These are phyloP conservation scores for Ehretia macrophylla DNA, from an alignment of 257 asterid species.

Conservation along the genomic window DNA sequence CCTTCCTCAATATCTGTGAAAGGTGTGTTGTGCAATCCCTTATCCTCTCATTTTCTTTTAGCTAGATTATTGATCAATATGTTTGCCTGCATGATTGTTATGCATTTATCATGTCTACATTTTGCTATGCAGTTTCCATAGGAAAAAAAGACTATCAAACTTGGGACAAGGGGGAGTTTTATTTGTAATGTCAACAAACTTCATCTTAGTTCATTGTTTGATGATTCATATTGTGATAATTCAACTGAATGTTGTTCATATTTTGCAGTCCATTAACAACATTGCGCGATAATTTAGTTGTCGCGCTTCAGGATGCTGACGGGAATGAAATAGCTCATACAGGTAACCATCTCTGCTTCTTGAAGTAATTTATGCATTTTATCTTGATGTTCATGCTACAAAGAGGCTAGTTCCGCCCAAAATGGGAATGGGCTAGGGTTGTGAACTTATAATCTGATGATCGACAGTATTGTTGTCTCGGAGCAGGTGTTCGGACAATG, in stretches of 20 bases:
- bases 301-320: conserved; percentile 66
- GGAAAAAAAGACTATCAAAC: conserved; percentile 76
- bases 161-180: conserved; percentile 69
- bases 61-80: not conserved
- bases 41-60: not conserved
- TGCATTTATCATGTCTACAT: not conserved
- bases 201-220: conserved; percentile 10
- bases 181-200: conserved; percentile 59
- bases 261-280: conserved; percentile 74
- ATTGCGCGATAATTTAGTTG: conserved; percentile 61
- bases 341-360: conserved; percentile 35
- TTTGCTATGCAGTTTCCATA: conserved; percentile 60
- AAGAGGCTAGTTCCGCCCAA: not conserved
- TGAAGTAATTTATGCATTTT: not conserved
- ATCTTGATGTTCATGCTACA: conserved; percentile 1
- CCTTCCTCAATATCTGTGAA: conserved; percentile 48
- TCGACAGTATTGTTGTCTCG: conserved; percentile 7
- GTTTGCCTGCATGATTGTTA: not conserved
- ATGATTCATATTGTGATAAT: not conserved
- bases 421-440: not conserved
- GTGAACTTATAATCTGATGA: not conserved
- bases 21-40: conserved; percentile 41
- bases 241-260: conserved; percentile 4
- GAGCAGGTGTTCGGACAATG: conserved; percentile 58
- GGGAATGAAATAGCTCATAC: conserved; percentile 65